Evolutionary conservation across 23 red algal species (phyloP), one percentile per base, ranked within the genome.

Genomic region (Pyropia yezoensis): DNA sequence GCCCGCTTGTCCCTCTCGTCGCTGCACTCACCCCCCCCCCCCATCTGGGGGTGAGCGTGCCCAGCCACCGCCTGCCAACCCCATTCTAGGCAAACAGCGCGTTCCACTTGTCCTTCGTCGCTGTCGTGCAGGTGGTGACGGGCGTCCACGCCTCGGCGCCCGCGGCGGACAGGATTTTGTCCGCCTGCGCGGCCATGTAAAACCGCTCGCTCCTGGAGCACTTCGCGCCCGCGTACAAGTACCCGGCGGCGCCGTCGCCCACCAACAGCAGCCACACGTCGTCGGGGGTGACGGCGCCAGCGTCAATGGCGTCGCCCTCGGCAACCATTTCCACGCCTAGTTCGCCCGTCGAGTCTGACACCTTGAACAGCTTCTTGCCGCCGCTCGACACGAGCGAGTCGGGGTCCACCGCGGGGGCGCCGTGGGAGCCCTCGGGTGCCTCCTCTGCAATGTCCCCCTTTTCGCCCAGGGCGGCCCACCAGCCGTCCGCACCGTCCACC

Each of bases 381-480:
- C 52, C 68, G 1, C 67, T 64, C 16, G 49, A 30, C 0, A 68
- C 69, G n/a, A 73, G 18, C n/a, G 66, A 69, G 20, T 75, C 80
- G n/a, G 20, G 20, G 52, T 17, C 80, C 33, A 69, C 76, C 23
- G 51, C 39, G 39, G 39, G 39, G 4, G 39, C 39, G 39, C 39
- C 50, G 20, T 85, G 69, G 50, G 57, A 21, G 18, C 21, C 59
- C 4, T 50, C 25, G 13, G 65, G 11, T 7, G 71, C 78, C 11
- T 56, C 27, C 3, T 65, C 59, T 5, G 80, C 69, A 15, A 85
- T 53, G 4, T 71, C 68, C 14, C 71, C 54, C 70, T 75, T 85
- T 14, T 63, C 80, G 39, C 69, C 80, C 24, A 85, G 69, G 7
- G 66, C 33, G 21, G 63, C 80, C 80, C 80, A 85, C 27, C 73